Percentiles rank a stretch among this genome's conserved stretches.
Evolutionary conservation across 1,284 basidiomycete genomes (phyloP).

Genomic region (Ustilago sp.): DNA sequence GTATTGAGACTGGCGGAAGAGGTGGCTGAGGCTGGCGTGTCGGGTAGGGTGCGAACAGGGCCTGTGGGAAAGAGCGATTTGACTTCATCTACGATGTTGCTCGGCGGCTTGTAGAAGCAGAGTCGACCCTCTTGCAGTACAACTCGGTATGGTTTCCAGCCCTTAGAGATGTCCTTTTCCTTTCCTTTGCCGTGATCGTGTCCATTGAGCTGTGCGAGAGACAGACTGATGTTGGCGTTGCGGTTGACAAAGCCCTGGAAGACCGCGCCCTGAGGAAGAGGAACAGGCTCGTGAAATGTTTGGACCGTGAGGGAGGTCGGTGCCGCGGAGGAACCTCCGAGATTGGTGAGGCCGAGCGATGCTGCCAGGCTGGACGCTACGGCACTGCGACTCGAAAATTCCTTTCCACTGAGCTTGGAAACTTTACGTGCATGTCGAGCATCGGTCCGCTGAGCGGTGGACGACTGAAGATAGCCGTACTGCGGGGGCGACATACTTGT

Average conservation of each 20-base stretch:
- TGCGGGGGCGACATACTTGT: conserved; percentile 44
- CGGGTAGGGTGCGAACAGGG: conserved; percentile 31
- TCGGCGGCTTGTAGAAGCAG: conserved; percentile 66
- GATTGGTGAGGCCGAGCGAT: conserved; percentile 35
- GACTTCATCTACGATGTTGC: conserved; percentile 62
- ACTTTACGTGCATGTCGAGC: conserved; percentile 45
- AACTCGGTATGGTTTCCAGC: conserved; percentile 68
- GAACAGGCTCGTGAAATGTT: conserved; percentile 22
- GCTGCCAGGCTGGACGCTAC: conserved; percentile 35
- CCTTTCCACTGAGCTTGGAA: conserved; percentile 50
- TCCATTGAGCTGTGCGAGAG: conserved; percentile 53
- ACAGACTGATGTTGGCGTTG: conserved; percentile 61
- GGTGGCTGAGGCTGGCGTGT: conserved; percentile 21
- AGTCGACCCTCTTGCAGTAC: conserved; percentile 61
- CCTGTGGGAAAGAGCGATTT: conserved; percentile 55
- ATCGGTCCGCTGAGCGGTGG: conserved; percentile 14
- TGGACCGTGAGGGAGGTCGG: conserved; percentile 12
- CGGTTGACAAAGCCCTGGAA: conserved; percentile 61
- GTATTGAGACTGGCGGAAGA: conserved; percentile 35
- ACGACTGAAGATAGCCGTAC: conserved; percentile 20
- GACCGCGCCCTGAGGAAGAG: conserved; percentile 50
- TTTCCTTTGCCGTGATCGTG: conserved; percentile 39
- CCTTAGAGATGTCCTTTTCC: conserved; percentile 64
- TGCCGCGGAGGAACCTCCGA: conserved; percentile 15
- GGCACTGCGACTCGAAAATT: conserved; percentile 23